These are phyloP conservation scores for Hypoxylon sp. DNA, from an alignment of 2,329 filamentous ascomycete genomes.

Conservation along the genomic window DNA sequence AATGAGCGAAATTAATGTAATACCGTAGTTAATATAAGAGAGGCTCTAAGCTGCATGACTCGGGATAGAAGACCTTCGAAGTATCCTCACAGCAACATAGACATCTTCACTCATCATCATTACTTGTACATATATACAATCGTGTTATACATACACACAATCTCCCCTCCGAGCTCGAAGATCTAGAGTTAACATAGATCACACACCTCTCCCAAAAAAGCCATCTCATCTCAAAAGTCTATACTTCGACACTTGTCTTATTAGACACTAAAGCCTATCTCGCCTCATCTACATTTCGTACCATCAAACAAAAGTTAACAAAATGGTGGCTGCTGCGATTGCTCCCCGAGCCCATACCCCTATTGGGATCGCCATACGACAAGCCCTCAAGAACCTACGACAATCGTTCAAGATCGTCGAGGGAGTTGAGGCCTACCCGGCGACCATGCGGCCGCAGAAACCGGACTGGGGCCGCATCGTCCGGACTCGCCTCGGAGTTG, in stretches of 20 bases:
- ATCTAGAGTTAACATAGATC: conserved; percentile 22
- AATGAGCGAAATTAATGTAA: conserved; percentile 14
- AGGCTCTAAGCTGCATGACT: conserved; percentile 20
- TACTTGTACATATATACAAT: conserved; percentile 20
- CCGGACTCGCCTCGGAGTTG: conserved; percentile 52
- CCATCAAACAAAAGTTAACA: conserved; percentile 9
- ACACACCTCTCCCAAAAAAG: conserved; percentile 32
- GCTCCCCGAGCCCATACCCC: conserved; percentile 38
- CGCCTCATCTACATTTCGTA: conserved; percentile 13
- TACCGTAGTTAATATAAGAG: conserved; percentile 36
- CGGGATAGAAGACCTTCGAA: conserved; percentile 14
- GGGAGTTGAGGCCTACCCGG: conserved; percentile 34
- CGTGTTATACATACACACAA: conserved; percentile 13
- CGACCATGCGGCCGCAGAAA: conserved; percentile 22
- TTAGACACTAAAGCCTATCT: conserved; percentile 23
- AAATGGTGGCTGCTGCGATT: conserved; percentile 36
- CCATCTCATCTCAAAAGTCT: conserved; percentile 31
- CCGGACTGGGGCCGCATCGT: conserved; percentile 58
- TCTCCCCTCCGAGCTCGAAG: conserved; percentile 34
- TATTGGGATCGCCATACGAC: conserved; percentile 29
- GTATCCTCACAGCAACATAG: conserved; percentile 38
- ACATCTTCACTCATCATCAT: conserved; percentile 38
- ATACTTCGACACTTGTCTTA: conserved; percentile 37
- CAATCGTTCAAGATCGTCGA: conserved; percentile 39
- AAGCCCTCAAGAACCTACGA: conserved; percentile 36